A percentile compares a stretch with the other conserved stretches of the same genome.
Evolutionary conservation across 1,284 basidiomycete genomes (phyloP).

Genomic region (Dichomitus squalens): DNA sequence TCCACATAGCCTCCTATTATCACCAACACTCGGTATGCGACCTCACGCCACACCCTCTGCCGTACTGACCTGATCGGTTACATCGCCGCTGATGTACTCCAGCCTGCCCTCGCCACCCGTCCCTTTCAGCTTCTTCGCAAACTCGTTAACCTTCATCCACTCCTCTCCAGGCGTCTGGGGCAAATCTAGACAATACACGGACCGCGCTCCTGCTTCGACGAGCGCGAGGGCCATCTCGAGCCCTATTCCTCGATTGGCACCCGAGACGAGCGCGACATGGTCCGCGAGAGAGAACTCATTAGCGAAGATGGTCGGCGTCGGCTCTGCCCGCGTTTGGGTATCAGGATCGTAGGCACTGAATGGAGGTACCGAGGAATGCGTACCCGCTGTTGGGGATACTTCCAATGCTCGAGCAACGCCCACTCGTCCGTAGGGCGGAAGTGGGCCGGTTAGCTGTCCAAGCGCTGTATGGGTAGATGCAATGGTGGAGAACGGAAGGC

Average conservation of each 20-base stretch:
- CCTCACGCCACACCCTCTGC: background rate
- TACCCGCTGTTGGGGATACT: background rate
- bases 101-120: constrained; percentile 48
- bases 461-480: constrained; percentile 28
- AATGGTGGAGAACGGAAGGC: too few species aligned
- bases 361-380: background rate
- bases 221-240: constrained; percentile 80
- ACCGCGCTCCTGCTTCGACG: constrained; percentile 75
- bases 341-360: background rate
- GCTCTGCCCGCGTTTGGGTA: background rate
- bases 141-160: constrained; percentile 60
- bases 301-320: constrained; percentile 47
- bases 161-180: constrained; percentile 64
- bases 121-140: constrained; percentile 39
- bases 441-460: constrained; percentile 23
- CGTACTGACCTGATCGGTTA: constrained; percentile 51
- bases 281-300: constrained; percentile 74
- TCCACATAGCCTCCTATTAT: constrained; percentile 50
- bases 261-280: constrained; percentile 76
- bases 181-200: constrained; percentile 78
- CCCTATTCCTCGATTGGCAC: constrained; percentile 80
- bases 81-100: constrained; percentile 68
- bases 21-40: background rate
- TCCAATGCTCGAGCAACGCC: too few species aligned
- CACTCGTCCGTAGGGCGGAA: background rate